Evolutionary conservation across 2,329 filamentous ascomycete species (phyloP).

Genomic region (Alternaria conjuncta): DNA sequence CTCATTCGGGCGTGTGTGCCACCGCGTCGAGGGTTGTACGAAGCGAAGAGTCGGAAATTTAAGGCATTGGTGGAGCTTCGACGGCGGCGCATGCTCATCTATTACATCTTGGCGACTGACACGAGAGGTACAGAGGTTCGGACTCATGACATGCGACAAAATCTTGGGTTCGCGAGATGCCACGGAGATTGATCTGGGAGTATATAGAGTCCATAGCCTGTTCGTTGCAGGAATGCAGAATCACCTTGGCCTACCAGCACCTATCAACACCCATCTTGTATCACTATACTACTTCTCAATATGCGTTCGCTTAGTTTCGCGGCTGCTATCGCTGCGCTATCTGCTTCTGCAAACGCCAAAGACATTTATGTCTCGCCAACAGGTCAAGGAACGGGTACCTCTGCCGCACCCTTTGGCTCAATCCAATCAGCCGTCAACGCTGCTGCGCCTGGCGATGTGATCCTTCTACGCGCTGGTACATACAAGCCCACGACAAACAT

Average conservation of each 20-base stretch:
- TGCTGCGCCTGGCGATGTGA: slow-evolving; percentile 56
- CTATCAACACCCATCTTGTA: background rate
- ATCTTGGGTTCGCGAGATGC: background rate
- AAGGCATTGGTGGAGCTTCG: slow-evolving; percentile 1
- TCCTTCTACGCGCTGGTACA: slow-evolving; percentile 54
- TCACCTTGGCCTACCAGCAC: background rate
- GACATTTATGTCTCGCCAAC: slow-evolving; percentile 57
- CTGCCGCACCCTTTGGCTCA: slow-evolving; percentile 51
- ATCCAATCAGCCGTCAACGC: slow-evolving; percentile 57
- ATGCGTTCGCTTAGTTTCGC: slow-evolving; percentile 1
- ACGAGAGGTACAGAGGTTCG: background rate
- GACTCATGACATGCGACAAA: background rate
- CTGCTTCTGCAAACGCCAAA: background rate
- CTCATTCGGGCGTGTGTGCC: background rate
- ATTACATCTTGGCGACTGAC: background rate
- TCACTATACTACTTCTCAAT: background rate
- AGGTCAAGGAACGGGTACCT: slow-evolving; percentile 49
- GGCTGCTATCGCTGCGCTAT: background rate
- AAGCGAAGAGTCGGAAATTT: background rate
- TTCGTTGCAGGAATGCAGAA: too few relatives aligned
- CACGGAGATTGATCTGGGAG: background rate
- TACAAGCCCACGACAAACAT: slow-evolving; percentile 57
- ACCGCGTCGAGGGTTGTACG: background rate
- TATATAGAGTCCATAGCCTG: background rate
- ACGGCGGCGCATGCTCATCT: background rate